Percentiles rank a stretch among this genome's conserved stretches.
Evolutionary conservation across 1,284 basidiomycete species (phyloP).

Genomic region (Tilletia indica): DNA sequence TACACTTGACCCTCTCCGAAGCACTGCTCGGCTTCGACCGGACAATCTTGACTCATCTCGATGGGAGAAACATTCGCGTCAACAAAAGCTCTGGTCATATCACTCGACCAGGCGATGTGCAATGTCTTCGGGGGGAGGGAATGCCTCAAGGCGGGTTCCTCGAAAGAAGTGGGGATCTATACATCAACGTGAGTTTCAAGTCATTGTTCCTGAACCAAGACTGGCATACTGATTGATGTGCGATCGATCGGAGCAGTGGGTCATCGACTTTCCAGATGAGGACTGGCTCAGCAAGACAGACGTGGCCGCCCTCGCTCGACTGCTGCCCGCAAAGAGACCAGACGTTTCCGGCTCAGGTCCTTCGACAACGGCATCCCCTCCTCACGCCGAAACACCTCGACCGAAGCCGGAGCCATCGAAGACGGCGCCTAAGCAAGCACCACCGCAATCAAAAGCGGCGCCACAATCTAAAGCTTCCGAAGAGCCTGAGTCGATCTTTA

Average conservation of each 20-base stretch:
- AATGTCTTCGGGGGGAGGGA: constrained; percentile 45
- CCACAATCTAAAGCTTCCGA: background rate
- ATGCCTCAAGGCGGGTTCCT: constrained; percentile 30
- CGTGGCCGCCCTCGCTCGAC: background rate
- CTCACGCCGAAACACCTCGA: background rate
- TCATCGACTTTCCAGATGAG: constrained; percentile 16
- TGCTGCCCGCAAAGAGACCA: constrained; percentile 14
- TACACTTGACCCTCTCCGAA: constrained; percentile 55
- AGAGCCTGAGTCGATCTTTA: constrained; percentile 11
- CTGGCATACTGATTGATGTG: background rate
- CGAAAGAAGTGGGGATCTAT: constrained; percentile 8
- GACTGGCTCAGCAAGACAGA: constrained; percentile 1
- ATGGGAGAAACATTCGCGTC: constrained; percentile 46
- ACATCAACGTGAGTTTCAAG: constrained; percentile 12
- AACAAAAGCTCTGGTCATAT: constrained; percentile 29
- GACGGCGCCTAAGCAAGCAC: background rate
- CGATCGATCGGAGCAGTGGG: background rate
- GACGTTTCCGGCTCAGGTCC: background rate
- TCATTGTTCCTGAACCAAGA: too few species aligned
- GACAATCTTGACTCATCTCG: constrained; percentile 51
- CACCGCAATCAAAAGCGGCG: background rate
- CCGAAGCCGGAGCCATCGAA: background rate
- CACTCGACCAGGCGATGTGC: constrained; percentile 43
- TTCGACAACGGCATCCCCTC: background rate
- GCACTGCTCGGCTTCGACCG: constrained; percentile 47